Evolutionary conservation across 2,329 filamentous ascomycete genomes (phyloP), one percentile per base, ranked within the genome.

Genomic region (Pestalotiopsis fici): DNA sequence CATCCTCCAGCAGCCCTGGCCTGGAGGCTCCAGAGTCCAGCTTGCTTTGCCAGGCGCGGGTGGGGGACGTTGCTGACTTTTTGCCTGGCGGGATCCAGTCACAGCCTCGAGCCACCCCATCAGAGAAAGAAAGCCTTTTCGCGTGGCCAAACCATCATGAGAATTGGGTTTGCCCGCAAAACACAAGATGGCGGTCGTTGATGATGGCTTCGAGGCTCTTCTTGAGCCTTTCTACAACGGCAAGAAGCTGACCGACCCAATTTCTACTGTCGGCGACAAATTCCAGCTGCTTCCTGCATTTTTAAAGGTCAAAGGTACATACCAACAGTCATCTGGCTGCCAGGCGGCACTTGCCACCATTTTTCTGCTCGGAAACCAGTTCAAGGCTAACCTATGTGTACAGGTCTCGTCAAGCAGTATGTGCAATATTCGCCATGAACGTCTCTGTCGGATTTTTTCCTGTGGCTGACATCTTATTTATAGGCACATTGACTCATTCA

Each of bases 231-330:
- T 90, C 74, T 90, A 91, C 78, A 90, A 90, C 73, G 88, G 88
- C 76, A 91, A 90, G 80, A 88, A 87, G 78, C 82, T 90, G 67
- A 90, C 88, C 1, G 88, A 90, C 74, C 87, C 88, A 55, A 88
- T 91, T 71, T 89, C 85, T 31, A 89, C 85, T 65, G 86, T 85
- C 73, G 86, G 92, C 75, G 96, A 99, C 83, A 99, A 99, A 85
- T 98, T 95, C 89, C 97, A 98, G 78, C 86, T 99, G 55, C 83
- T 99, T 31, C 97, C 96, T 0, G 96, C 96, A n/a, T 99, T 99
- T 79, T 84, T 99, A 68, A 98, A 98, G 80, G 95, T 98, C 75
- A 99, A 99, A 81, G 95, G 88, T 87, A 72, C 73, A 81, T 23
- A 23, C 31, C 9, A 50, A 23, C 43, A 21, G 39, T 64, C 50